Evolutionary conservation across 2,329 filamentous ascomycete genomes (phyloP).

Genomic region (Xylaria sp.): DNA sequence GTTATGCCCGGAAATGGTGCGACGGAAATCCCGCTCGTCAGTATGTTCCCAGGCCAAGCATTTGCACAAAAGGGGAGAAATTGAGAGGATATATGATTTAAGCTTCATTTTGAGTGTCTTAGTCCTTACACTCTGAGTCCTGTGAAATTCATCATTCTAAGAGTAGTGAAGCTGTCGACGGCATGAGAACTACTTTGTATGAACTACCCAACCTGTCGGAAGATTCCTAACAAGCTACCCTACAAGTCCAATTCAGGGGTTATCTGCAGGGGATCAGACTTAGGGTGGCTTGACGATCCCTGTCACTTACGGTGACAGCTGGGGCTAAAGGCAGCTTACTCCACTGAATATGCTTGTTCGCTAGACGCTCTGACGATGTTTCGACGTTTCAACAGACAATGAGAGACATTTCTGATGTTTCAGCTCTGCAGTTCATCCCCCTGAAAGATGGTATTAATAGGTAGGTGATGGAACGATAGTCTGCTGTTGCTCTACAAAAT

Average conservation of each 20-base stretch:
- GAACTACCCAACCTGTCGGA: constrained; percentile 21
- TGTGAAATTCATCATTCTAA: not conserved
- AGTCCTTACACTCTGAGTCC: constrained; percentile 8
- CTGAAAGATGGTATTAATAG: constrained; percentile 8
- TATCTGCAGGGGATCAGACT: constrained; percentile 29
- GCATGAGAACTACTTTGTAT: not conserved
- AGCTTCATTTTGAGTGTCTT: constrained; percentile 39
- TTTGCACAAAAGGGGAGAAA: constrained; percentile 28
- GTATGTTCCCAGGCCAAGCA: constrained; percentile 44
- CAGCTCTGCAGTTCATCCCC: constrained; percentile 40
- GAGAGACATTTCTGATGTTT: constrained; percentile 43
- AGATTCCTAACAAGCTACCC: constrained; percentile 35
- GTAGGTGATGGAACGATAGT: not conserved
- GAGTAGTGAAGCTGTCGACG: not conserved
- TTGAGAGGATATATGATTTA: constrained; percentile 30
- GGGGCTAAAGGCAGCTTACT: constrained; percentile 9
- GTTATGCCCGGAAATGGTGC: constrained; percentile 45
- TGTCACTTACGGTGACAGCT: constrained; percentile 13
- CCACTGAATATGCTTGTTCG: constrained; percentile 34
- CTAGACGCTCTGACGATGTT: constrained; percentile 4
- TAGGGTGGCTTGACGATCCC: constrained; percentile 37
- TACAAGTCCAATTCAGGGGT: constrained; percentile 44
- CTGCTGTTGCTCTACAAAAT: constrained; percentile 20
- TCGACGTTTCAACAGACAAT: constrained; percentile 10
- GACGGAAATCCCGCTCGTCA: constrained; percentile 44